Evolutionary conservation across 768 basidiomycete species (phyloP).

Genomic region (Russula sp.): DNA sequence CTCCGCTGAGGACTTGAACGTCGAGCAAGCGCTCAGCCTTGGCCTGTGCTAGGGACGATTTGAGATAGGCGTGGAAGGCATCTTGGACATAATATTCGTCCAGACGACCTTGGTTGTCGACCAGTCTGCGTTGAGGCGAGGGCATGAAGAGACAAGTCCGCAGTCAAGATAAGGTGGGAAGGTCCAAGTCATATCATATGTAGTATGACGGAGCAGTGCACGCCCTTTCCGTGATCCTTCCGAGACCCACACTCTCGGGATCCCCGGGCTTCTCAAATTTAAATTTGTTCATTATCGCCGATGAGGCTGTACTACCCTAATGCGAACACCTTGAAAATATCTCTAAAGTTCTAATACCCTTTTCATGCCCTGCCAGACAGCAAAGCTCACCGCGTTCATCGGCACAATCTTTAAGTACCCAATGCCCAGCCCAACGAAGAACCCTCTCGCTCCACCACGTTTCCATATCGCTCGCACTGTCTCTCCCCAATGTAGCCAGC

Average conservation of each 20-base stretch:
- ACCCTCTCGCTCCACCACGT: conserved; percentile 74
- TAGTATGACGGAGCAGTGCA: no score
- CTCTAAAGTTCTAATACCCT: conserved; percentile 37
- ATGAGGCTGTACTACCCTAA: conserved; percentile 22
- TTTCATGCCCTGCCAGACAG: conserved; percentile 85
- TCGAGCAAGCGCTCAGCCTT: conserved; percentile 71
- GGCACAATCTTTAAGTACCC: conserved; percentile 94
- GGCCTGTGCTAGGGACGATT: conserved; percentile 67
- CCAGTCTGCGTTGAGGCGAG: conserved; percentile 19
- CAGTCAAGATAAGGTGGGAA: no score
- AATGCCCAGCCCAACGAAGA: conserved; percentile 86
- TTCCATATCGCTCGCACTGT: conserved; percentile 63
- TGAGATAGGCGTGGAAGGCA: conserved; percentile 77
- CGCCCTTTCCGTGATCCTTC: no score
- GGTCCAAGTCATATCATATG: no score
- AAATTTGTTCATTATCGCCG: neutral
- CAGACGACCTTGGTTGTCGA: conserved; percentile 35
- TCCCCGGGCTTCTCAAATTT: neutral
- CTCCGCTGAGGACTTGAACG: conserved; percentile 65
- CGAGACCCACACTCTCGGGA: no score
- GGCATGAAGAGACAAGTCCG: neutral
- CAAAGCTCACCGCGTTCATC: conserved; percentile 90
- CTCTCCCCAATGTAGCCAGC: conserved; percentile 76
- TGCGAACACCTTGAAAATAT: no score
- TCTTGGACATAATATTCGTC: conserved; percentile 66